These are phyloP conservation scores for Acorus gramineus DNA, from an alignment of 106 monocot species.

Conservation along the genomic window DNA sequence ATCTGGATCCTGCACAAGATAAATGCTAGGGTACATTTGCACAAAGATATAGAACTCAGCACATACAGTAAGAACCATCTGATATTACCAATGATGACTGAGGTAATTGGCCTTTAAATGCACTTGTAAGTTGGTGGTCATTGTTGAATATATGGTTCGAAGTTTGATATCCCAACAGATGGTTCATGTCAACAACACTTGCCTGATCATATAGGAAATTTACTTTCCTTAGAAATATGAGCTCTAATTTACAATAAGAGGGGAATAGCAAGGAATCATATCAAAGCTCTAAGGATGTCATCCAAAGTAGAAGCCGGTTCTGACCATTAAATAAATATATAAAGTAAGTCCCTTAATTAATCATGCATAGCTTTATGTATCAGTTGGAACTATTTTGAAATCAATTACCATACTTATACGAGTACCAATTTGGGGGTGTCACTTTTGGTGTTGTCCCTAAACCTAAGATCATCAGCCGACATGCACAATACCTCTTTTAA, in stretches of 20 bases:
- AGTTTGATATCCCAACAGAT: slow-evolving; percentile 20
- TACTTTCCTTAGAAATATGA: slow-evolving; percentile 2
- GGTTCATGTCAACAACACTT: slow-evolving; percentile 24
- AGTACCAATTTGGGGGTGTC: too few species aligned
- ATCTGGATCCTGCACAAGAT: slow-evolving; percentile 24
- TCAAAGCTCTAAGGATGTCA: too few species aligned
- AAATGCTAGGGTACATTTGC: not conserved
- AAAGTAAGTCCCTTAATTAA: not conserved
- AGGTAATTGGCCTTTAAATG: slow-evolving; percentile 1
- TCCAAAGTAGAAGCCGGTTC: too few species aligned
- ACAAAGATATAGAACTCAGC: not conserved
- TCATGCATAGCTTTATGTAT: slow-evolving; percentile 1
- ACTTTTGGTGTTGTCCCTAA: too few species aligned
- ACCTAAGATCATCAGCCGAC: too few species aligned
- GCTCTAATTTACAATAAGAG: not conserved
- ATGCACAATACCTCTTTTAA: too few species aligned
- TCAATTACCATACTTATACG: too few species aligned
- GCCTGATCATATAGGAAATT: slow-evolving; percentile 20
- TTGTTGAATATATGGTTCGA: slow-evolving; percentile 4
- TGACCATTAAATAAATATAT: too few species aligned
- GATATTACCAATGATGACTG: too few species aligned
- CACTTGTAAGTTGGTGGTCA: slow-evolving; percentile 10
- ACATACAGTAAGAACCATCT: slow-evolving; percentile 1
- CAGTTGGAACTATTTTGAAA: not conserved
- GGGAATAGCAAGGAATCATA: too few species aligned